Conservation (phyloP, 2,329 filamentous ascomycete species). For the Colletotrichum sojae region DNA sequence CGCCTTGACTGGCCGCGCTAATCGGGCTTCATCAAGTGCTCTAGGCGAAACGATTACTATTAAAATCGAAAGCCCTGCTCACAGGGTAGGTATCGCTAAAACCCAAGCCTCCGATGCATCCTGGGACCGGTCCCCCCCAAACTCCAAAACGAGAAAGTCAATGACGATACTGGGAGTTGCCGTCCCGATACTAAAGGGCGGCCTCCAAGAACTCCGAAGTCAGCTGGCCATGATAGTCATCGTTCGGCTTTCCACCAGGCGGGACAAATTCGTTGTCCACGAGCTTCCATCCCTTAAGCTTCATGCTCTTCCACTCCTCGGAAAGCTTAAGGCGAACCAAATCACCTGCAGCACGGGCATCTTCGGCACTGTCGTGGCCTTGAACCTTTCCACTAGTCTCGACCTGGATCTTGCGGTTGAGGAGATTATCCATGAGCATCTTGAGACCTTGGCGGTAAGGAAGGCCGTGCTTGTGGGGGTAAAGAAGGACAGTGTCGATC, state of each 20-base stretch:
- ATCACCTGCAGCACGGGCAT: conserved; percentile 90
- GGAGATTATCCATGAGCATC: conserved; percentile 76
- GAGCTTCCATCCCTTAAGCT: conserved; percentile 76
- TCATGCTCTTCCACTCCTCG: conserved; percentile 78
- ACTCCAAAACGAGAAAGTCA: conserved; percentile 23
- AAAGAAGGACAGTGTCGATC: conserved; percentile 89
- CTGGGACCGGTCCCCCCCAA: not conserved
- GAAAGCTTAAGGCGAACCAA: conserved; percentile 80
- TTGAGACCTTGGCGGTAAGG: conserved; percentile 86
- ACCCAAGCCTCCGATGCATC: conserved; percentile 27
- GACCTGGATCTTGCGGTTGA: conserved; percentile 85
- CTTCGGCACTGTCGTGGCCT: conserved; percentile 94
- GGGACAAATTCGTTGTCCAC: conserved; percentile 62
- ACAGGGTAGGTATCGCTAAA: conserved; percentile 24
- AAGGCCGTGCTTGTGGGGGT: conserved; percentile 81
- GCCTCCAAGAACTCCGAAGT: conserved; percentile 57
- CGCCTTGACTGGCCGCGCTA: too few relatives aligned
- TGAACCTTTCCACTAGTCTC: conserved; percentile 63
- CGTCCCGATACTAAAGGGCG: conserved; percentile 26
- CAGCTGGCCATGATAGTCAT: conserved; percentile 44
- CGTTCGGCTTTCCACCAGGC: conserved; percentile 47
- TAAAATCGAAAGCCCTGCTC: conserved; percentile 8
- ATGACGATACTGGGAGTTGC: not conserved
- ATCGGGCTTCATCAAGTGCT: too few relatives aligned
- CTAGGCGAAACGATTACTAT: conserved; percentile 15